These are phyloP conservation scores for Fusarium dlaminii DNA, from an alignment of 2,329 filamentous ascomycete genomes.

Conservation along the genomic window DNA sequence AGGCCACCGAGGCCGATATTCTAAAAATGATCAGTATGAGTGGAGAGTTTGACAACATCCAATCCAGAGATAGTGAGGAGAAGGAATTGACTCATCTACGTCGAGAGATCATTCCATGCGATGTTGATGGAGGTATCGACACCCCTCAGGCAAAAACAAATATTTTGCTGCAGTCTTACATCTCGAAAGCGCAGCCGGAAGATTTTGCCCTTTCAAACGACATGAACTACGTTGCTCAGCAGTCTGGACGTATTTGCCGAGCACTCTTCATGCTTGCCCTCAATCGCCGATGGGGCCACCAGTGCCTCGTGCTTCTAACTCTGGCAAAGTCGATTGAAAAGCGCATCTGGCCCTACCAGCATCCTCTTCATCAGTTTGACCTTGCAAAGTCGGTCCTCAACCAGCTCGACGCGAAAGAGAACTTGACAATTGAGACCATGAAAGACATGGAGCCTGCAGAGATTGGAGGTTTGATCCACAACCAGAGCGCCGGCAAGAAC, in stretches of 20 bases:
- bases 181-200: slow-evolving; percentile 85
- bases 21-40: slow-evolving; percentile 97
- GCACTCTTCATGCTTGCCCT: slow-evolving; percentile 97
- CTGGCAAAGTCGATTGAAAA: slow-evolving; percentile 98
- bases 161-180: slow-evolving; percentile 92
- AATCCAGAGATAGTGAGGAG: slow-evolving; percentile 88
- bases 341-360: slow-evolving; percentile 92
- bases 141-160: slow-evolving; percentile 92
- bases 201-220: slow-evolving; percentile 95
- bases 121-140: slow-evolving; percentile 77
- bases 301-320: slow-evolving; percentile 89
- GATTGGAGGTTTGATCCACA: slow-evolving; percentile 91
- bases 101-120: slow-evolving; percentile 77
- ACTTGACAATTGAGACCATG: slow-evolving; percentile 80
- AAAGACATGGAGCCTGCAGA: slow-evolving; percentile 94
- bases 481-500: slow-evolving; percentile 84
- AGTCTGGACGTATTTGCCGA: slow-evolving; percentile 91
- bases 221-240: slow-evolving; percentile 93
- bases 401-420: slow-evolving; percentile 84
- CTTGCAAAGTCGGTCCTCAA: slow-evolving; percentile 83
- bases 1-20: slow-evolving; percentile 89
- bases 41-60: slow-evolving; percentile 97
- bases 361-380: slow-evolving; percentile 95
- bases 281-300: slow-evolving; percentile 94
- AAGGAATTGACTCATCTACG: slow-evolving; percentile 83